Evolutionary conservation across 306 rosid species (phyloP).

Genomic region (Canavalia gladiata): DNA sequence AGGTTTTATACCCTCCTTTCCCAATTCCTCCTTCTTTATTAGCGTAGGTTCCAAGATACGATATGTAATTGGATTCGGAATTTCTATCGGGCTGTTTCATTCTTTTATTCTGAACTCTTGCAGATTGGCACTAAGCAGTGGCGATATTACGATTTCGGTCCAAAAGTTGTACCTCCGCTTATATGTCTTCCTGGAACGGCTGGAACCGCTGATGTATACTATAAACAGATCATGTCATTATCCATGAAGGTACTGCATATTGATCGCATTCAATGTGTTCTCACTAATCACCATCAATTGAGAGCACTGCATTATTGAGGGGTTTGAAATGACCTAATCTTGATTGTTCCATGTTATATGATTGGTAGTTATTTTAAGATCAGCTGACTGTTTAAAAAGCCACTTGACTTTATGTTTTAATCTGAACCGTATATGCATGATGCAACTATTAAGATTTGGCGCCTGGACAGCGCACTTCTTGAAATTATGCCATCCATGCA

Average conservation of each 20-base stretch:
- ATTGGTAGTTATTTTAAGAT: background rate
- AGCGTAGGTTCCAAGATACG: background rate
- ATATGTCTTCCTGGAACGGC: conserved; percentile 98
- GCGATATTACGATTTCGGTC: conserved; percentile 99
- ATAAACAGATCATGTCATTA: conserved; percentile 94
- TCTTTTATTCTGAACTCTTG: conserved; percentile 14
- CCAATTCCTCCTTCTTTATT: background rate
- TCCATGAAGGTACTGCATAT: conserved; percentile 80
- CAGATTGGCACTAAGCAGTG: conserved; percentile 97
- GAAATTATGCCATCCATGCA: background rate
- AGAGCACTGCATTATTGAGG: background rate
- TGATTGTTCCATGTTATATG: background rate
- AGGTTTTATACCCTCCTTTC: conserved; percentile 24
- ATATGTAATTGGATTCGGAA: background rate
- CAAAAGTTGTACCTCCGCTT: conserved; percentile 93
- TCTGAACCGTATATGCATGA: background rate
- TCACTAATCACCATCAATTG: background rate
- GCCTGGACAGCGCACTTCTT: background rate
- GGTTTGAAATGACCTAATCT: background rate
- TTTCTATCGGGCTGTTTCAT: background rate
- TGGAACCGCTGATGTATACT: conserved; percentile 96
- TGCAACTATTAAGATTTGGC: background rate
- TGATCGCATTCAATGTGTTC: conserved; percentile 26
- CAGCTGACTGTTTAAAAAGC: background rate
- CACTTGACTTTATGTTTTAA: background rate